These are phyloP conservation scores for Leishmania lainsoni DNA, from an alignment of 208 protist species.

Conservation along the genomic window DNA sequence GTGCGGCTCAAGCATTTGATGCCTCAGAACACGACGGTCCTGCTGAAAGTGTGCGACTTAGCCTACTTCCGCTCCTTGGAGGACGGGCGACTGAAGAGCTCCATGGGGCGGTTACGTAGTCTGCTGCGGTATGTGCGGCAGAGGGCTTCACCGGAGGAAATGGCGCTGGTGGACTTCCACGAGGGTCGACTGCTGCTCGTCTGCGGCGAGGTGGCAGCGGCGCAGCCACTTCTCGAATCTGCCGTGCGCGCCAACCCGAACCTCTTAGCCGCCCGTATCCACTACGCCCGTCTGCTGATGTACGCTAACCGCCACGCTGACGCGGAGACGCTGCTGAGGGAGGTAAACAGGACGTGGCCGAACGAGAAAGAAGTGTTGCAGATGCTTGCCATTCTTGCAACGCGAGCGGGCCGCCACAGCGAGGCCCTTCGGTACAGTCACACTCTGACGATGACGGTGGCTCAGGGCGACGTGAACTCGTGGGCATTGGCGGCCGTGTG, in stretches of 20 bases:
- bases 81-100: slow-evolving; percentile 41
- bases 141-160: slow-evolving; percentile 52
- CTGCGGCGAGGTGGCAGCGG: slow-evolving; percentile 55
- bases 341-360: slow-evolving; percentile 62
- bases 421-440: slow-evolving; percentile 66
- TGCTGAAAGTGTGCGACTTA: slow-evolving; percentile 80
- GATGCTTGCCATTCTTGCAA: slow-evolving; percentile 68
- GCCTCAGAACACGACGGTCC: slow-evolving; percentile 74
- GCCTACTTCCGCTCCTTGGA: slow-evolving; percentile 69
- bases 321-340: slow-evolving; percentile 52
- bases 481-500: slow-evolving; percentile 75
- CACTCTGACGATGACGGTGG: slow-evolving; percentile 62
- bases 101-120: slow-evolving; percentile 38
- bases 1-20: slow-evolving; percentile 50
- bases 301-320: slow-evolving; percentile 47
- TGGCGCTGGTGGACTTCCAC: slow-evolving; percentile 78
- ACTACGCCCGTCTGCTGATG: slow-evolving; percentile 74
- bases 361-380: slow-evolving; percentile 82
- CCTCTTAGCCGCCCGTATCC: slow-evolving; percentile 69
- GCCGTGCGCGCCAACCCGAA: slow-evolving; percentile 64
- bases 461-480: slow-evolving; percentile 65
- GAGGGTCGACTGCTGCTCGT: slow-evolving; percentile 69
- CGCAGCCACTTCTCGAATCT: slow-evolving; percentile 59
- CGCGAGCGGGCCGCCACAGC: slow-evolving; percentile 58
- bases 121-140: slow-evolving; percentile 62